These are phyloP conservation scores for Aspergillus hiratsukae DNA, from an alignment of 2,329 filamentous ascomycete species.

Conservation along the genomic window DNA sequence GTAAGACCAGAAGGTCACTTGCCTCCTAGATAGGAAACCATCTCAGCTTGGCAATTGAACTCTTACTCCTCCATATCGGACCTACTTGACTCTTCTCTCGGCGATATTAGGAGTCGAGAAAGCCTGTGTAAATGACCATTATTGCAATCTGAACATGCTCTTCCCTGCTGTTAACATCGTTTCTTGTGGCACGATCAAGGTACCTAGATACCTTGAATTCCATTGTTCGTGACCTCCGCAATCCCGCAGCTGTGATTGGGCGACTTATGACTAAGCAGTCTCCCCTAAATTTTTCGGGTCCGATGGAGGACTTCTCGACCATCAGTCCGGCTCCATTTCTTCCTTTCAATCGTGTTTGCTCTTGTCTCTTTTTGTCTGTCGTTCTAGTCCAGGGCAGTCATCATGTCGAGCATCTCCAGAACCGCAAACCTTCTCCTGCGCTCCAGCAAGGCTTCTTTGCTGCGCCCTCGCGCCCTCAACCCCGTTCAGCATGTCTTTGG, in stretches of 20 bases:
- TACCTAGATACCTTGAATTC: neutral
- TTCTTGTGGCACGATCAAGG: neutral
- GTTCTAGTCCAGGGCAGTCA: slow-evolving; percentile 40
- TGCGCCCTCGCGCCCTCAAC: slow-evolving; percentile 64
- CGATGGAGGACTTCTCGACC: slow-evolving; percentile 20
- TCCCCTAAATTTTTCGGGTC: slow-evolving; percentile 32
- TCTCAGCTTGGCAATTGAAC: neutral
- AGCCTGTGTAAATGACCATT: neutral
- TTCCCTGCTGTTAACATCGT: neutral
- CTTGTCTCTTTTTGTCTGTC: slow-evolving; percentile 25
- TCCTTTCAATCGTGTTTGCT: slow-evolving; percentile 26
- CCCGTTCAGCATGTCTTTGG: slow-evolving; percentile 62
- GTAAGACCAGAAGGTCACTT: neutral
- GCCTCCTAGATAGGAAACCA: neutral
- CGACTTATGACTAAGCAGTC: slow-evolving; percentile 33
- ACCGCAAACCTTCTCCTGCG: slow-evolving; percentile 73
- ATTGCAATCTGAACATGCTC: neutral
- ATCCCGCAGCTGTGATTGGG: slow-evolving; percentile 30
- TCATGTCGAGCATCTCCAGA: slow-evolving; percentile 77
- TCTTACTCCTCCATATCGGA: neutral
- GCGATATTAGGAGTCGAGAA: neutral
- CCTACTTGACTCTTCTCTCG: neutral
- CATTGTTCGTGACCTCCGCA: slow-evolving; percentile 21
- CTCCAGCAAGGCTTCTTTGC: slow-evolving; percentile 71
- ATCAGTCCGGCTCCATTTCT: slow-evolving; percentile 16